Evolutionary conservation across 2,329 filamentous ascomycete species (phyloP).

Genomic region (Grosmannia serpens): DNA sequence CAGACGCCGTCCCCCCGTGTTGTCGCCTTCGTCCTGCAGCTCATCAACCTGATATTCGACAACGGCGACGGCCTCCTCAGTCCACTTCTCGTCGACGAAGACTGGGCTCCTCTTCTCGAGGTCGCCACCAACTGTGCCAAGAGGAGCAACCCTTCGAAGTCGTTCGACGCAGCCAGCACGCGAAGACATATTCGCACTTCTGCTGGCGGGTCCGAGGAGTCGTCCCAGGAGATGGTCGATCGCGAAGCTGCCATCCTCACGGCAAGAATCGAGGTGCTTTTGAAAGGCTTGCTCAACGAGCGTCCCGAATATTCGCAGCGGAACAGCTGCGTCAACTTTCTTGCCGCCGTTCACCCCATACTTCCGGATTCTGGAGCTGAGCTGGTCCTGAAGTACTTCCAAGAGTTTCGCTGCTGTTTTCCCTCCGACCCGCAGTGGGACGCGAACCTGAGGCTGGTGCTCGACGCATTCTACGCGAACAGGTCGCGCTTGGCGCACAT

Average conservation of each 20-base stretch:
- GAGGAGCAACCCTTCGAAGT: conserved; percentile 10
- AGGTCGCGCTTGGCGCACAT: conserved; percentile 47
- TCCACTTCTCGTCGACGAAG: conserved; percentile 48
- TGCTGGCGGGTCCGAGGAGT: conserved; percentile 11
- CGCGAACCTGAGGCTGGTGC: conserved; percentile 46
- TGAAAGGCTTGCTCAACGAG: conserved; percentile 24
- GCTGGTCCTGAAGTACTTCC: conserved; percentile 55
- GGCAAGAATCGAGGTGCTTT: conserved; percentile 36
- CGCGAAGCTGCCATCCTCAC: conserved; percentile 34
- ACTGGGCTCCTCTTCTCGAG: conserved; percentile 51
- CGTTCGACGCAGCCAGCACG: not conserved
- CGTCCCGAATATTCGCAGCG: conserved; percentile 48
- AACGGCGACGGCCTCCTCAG: conserved; percentile 41
- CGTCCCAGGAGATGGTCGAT: conserved; percentile 27
- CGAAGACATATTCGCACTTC: not conserved
- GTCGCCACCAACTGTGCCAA: conserved; percentile 45
- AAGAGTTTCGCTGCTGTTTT: conserved; percentile 58
- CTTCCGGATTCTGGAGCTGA: conserved; percentile 54
- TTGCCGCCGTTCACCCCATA: conserved; percentile 47
- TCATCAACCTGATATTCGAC: conserved; percentile 45
- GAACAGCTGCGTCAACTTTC: conserved; percentile 55
- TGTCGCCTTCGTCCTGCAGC: conserved; percentile 33
- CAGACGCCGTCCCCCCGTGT: conserved; percentile 33
- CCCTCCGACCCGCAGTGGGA: conserved; percentile 62
- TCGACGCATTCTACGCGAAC: conserved; percentile 54